Conservation (phyloP, 495 filamentous ascomycete species). For the Podospora pseudopauciseta region DNA sequence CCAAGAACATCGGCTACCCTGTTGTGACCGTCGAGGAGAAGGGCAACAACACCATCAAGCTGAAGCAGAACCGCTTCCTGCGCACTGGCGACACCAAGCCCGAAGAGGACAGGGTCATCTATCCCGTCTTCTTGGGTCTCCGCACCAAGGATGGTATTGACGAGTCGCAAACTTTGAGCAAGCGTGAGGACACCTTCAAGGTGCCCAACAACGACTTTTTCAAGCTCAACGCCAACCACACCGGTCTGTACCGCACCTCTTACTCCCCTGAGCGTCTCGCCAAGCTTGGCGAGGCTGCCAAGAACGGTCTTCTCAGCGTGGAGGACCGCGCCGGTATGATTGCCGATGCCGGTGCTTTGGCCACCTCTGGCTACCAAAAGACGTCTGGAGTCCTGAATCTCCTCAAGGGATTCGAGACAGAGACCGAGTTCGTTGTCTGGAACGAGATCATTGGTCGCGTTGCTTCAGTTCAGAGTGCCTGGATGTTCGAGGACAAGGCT, state of each 20-base stretch:
- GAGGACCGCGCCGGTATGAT: conserved; percentile 96
- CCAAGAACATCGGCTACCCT: conserved; percentile 72
- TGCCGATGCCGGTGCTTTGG: conserved; percentile 87
- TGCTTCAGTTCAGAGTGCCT: conserved; percentile 69
- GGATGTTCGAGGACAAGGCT: conserved; percentile 79
- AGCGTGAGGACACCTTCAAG: conserved; percentile 72
- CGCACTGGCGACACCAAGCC: conserved; percentile 75
- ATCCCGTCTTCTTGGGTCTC: conserved; percentile 67
- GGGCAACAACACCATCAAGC: conserved; percentile 53
- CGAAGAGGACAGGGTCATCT: conserved; percentile 75
- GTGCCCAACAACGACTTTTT: conserved; percentile 63
- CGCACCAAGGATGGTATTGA: conserved; percentile 63
- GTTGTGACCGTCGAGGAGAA: conserved; percentile 67
- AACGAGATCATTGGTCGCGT: conserved; percentile 80
- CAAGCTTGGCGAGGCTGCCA: conserved; percentile 79
- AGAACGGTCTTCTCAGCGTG: conserved; percentile 77
- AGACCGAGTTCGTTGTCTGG: conserved; percentile 92
- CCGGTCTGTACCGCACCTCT: conserved; percentile 67
- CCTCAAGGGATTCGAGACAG: conserved; percentile 75
- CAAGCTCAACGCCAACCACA: conserved; percentile 77
- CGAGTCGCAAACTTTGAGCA: conserved; percentile 59
- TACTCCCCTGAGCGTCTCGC: conserved; percentile 64
- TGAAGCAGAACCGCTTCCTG: conserved; percentile 75
- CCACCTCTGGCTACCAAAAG: conserved; percentile 85
- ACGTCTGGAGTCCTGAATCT: conserved; percentile 86